Evolutionary conservation across 306 rosid genomes (phyloP), one percentile per base, ranked within the genome.

Genomic region (Neltuma alba): DNA sequence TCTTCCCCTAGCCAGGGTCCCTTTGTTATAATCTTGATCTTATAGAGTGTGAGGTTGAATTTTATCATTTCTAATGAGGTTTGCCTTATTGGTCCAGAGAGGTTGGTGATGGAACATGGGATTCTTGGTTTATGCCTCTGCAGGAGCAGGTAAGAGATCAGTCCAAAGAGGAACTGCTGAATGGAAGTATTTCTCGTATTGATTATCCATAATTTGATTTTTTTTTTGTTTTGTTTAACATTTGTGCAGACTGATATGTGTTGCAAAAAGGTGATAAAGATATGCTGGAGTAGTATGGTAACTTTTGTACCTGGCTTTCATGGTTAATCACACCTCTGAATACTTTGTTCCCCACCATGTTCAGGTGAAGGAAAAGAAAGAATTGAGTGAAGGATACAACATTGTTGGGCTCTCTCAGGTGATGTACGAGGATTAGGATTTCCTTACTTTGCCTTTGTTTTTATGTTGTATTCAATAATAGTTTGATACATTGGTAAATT

Each of bases 341-440:
- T 45, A 30, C 82, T 63, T 79, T 54, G 42, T 64, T 71, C 67
- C 40, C 41, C 64, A n/a, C 76, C 34, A 45, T 74, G 11, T 77
- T 50, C 89, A 92, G 99, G 99, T 92, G 84, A 95, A 91, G 87
- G 71, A 91, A 86, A 90, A 86, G 92, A 77, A 90, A 85, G 90
- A 88, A 70, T 88, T 95, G 83, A 85, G 82, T 30, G 64, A 84
- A 41, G 99, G 98, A 61, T 95, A 87, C 85, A 92, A 89, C 86
- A 89, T 95, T 36, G 97, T 95, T 67, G 99, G 98, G 78, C 97
- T 95, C 78, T 93, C 99, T 74, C 99, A 95, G 97, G 99, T 95
- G 85, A 86, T 80, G 64, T 52, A 54, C 62, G 16, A 82, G 62
- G 36, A 78, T 74, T 80, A 48, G 21, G 38, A 28, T 82, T 75